Evolutionary conservation across 169 alveolate genomes (phyloP).

Genomic region (Cryptosporidium bovis): DNA sequence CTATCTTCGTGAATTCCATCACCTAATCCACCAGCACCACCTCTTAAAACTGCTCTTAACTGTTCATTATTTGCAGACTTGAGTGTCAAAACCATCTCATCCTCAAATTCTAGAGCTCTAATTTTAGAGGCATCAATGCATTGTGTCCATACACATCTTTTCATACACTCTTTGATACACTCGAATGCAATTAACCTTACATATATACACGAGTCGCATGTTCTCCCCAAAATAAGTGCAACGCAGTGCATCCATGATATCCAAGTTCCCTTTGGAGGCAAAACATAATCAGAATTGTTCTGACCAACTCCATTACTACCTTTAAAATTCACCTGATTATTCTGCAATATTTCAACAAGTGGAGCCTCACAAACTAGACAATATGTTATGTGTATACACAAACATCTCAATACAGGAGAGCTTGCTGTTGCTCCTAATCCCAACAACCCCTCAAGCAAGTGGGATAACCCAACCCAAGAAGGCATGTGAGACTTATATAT

Average conservation of each 20-base stretch:
- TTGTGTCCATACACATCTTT: conserved; percentile 67
- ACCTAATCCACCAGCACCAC: neutral
- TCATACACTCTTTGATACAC: conserved; percentile 63
- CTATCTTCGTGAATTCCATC: neutral
- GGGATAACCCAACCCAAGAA: conserved; percentile 69
- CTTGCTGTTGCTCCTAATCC: conserved; percentile 72
- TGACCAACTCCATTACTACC: neutral
- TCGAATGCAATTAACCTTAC: conserved; percentile 57
- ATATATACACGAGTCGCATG: conserved; percentile 61
- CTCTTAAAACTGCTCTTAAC: neutral
- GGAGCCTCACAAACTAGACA: conserved; percentile 60
- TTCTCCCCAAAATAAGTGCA: conserved; percentile 51
- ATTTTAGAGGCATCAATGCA: conserved; percentile 12
- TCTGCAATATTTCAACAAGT: conserved; percentile 40
- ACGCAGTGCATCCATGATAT: conserved; percentile 69
- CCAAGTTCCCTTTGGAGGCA: conserved; percentile 72
- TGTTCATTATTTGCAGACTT: conserved; percentile 1
- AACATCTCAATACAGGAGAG: conserved; percentile 45
- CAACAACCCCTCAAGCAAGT: conserved; percentile 57
- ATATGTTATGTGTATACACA: conserved; percentile 51
- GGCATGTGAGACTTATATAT: conserved; percentile 73
- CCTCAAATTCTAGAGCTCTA: conserved; percentile 8
- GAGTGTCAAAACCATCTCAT: conserved; percentile 1
- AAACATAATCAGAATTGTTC: neutral
- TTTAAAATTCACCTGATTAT: neutral